Evolutionary conservation across 2,329 filamentous ascomycete genomes (phyloP).

Genomic region (Epichloe sp.): DNA sequence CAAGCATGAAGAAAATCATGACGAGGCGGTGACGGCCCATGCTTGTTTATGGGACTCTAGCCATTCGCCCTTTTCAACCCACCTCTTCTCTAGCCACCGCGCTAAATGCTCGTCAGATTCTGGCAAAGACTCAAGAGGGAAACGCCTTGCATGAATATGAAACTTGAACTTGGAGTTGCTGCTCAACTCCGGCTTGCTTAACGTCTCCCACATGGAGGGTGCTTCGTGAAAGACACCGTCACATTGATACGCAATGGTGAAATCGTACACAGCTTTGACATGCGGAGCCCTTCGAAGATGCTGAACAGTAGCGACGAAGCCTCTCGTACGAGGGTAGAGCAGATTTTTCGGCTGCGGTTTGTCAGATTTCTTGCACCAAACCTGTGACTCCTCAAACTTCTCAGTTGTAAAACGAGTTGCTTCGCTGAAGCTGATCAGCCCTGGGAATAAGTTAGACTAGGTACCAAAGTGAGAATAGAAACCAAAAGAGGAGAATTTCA

Average conservation of each 20-base stretch:
- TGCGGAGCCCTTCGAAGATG: conserved; percentile 37
- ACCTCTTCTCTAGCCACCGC: conserved; percentile 38
- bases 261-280: conserved; percentile 40
- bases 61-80: conserved; percentile 40
- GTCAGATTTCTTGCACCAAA: conserved; percentile 37
- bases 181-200: conserved; percentile 28
- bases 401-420: conserved; percentile 43
- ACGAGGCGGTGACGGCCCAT: conserved; percentile 5
- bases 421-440: conserved; percentile 53
- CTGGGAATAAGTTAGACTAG: conserved; percentile 18
- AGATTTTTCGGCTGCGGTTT: conserved; percentile 41
- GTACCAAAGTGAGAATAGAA: background rate
- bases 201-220: conserved; percentile 39
- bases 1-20: background rate
- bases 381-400: conserved; percentile 37
- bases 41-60: conserved; percentile 23
- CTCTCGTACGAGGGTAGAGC: conserved; percentile 46
- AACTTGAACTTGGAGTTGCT: conserved; percentile 28
- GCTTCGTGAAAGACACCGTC: conserved; percentile 29
- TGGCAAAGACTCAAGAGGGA: conserved; percentile 34
- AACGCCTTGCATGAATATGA: conserved; percentile 36
- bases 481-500: background rate
- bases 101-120: conserved; percentile 33
- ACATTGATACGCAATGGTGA: conserved; percentile 40
- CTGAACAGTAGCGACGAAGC: conserved; percentile 46